A percentile compares a stretch with the other conserved stretches of the same genome.
phyloP scores from a whole-genome alignment of 1,284 basidiomycete species.

The Leccinum subrobustum region DNA sequence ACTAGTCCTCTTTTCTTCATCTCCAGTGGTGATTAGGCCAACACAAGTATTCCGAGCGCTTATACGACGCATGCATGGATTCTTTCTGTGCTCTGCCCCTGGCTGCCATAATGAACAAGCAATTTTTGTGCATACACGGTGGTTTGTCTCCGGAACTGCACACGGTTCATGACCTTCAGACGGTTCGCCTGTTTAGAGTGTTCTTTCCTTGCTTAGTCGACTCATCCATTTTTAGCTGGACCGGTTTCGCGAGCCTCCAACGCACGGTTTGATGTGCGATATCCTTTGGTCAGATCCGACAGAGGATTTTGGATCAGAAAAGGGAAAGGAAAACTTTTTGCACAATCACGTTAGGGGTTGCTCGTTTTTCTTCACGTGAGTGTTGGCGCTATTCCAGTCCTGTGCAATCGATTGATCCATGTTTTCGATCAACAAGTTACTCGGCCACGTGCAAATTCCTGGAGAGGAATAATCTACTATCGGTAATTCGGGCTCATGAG shows the following conservation, averaged over 20 bases:
- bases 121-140: slow-evolving; percentile 94
- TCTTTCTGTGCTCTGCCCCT: slow-evolving; percentile 91
- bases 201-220: neutral
- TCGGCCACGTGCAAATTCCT: slow-evolving; percentile 87
- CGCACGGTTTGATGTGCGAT: slow-evolving; percentile 93
- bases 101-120: slow-evolving; percentile 95
- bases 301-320: slow-evolving; percentile 92
- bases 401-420: slow-evolving; percentile 1
- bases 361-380: slow-evolving; percentile 90
- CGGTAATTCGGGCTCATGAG: slow-evolving; percentile 92
- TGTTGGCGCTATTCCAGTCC: neutral
- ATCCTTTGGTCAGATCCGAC: slow-evolving; percentile 94
- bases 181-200: slow-evolving; percentile 8
- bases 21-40: slow-evolving; percentile 55
- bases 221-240: slow-evolving; percentile 59
- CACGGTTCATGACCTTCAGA: slow-evolving; percentile 72
- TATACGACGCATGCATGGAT: slow-evolving; percentile 91
- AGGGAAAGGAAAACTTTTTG: slow-evolving; percentile 80
- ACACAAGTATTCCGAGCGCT: slow-evolving; percentile 88
- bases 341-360: slow-evolving; percentile 94
- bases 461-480: slow-evolving; percentile 88
- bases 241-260: slow-evolving; percentile 92
- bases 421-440: slow-evolving; percentile 12
- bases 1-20: slow-evolving; percentile 25
- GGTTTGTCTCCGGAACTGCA: slow-evolving; percentile 89